Evolutionary conservation across 495 filamentous ascomycete genomes (phyloP), one percentile per base, ranked within the genome.

Genomic region (Penicillium nucicola): DNA sequence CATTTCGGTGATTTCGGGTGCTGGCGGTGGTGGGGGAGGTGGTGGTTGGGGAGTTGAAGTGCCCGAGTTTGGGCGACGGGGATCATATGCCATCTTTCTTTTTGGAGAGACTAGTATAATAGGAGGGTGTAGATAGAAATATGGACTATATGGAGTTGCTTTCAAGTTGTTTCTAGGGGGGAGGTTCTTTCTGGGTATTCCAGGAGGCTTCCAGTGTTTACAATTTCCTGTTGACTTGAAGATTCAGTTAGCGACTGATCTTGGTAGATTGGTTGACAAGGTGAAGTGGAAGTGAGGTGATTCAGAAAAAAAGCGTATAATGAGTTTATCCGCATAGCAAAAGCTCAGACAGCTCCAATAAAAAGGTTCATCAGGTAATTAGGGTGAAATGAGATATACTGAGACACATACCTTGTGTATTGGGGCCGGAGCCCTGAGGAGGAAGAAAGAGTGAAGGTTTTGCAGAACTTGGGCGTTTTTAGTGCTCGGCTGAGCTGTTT

Each of bases 321-420:
- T 64, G 69, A 62, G 58, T 69, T 72, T 75, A 58, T 77, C 67
- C 72, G 65, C 76, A 70, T 77, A 71, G 68, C 68, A 66, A 51
- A 69, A 72, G 71, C 81, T 92, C 86, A 84, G 92, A 97, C 90
- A 97, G 92, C 92, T 97, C 92, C 92, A 97, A 96, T 95, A 95
- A 64, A 67, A 64, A 61, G 61, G 62, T 56, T 86, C 83, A 87
- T 88, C 84, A 86, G 74, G 57, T 44, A 40, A 41, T 49, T 13
- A 20, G 33, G 18, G 28, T 18, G 40, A 47, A 9, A 44, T 0
- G 40, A 33, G 43, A 18, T 11, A 48, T 22, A 22, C 20, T 22
- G 32, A 14, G 4, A 25, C 23, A 56, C 72, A 51, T 71, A 76
- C 72, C 72, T 70, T 68, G 20, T 55, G 22, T 30, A 56, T 52